These are phyloP conservation scores for Leccinum fibrillosum DNA, from an alignment of 768 basidiomycete genomes.

Conservation along the genomic window DNA sequence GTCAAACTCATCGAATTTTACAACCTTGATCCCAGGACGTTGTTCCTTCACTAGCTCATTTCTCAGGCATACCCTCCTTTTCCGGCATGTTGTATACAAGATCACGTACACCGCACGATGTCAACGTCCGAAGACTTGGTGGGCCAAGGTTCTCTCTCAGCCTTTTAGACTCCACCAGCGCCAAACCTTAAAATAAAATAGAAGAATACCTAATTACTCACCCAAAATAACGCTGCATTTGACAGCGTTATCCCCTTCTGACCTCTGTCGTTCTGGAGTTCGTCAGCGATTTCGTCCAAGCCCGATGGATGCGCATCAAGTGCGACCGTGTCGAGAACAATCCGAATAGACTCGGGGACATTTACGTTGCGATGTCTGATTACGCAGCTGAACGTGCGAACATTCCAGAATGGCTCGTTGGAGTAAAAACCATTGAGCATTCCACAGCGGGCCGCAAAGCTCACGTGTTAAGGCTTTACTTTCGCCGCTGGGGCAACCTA, in stretches of 20 bases:
- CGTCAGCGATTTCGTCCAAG: conserved; percentile 6
- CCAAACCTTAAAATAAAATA: conserved; percentile 8
- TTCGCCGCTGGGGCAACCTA: conserved; percentile 3
- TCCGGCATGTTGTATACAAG: conserved; percentile 10
- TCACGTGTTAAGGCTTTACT: conserved; percentile 14
- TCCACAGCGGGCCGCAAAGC: background rate
- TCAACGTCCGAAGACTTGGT: conserved; percentile 6
- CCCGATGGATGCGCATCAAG: conserved; percentile 4
- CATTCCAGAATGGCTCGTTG: background rate
- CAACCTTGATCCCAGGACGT: conserved; percentile 9
- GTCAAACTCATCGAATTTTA: conserved; percentile 2
- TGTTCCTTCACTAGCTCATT: conserved; percentile 2
- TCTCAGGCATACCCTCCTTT: conserved; percentile 25
- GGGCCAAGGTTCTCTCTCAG: conserved; percentile 20
- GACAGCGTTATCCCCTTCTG: conserved; percentile 24
- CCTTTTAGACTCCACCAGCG: conserved; percentile 20
- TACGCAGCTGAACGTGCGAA: conserved; percentile 13
- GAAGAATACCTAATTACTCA: background rate
- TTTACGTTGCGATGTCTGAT: conserved; percentile 5
- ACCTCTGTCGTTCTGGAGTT: conserved; percentile 14
- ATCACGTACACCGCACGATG: conserved; percentile 27
- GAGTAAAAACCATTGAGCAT: background rate
- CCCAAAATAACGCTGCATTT: conserved; percentile 10
- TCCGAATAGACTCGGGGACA: conserved; percentile 9
- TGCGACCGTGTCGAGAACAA: conserved; percentile 12